Conservation (phyloP, 495 filamentous ascomycete species). For the Immersiella caudata region DNA sequence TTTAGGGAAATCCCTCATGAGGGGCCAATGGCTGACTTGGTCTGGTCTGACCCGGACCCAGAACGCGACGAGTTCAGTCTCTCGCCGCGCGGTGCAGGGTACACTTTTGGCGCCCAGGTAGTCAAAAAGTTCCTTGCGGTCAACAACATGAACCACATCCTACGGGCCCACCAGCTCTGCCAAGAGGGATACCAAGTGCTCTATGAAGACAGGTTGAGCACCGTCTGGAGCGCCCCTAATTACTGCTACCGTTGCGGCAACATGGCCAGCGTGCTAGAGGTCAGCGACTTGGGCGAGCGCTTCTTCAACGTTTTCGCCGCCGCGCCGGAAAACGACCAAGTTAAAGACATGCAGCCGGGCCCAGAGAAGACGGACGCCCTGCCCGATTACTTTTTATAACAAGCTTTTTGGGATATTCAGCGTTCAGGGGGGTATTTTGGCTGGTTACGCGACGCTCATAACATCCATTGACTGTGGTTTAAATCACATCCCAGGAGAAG, state of each 20-base stretch:
- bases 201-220: constrained; percentile 91
- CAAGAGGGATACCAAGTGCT: constrained; percentile 96
- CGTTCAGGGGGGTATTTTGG: neutral
- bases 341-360: constrained; percentile 77
- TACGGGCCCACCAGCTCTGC: constrained; percentile 95
- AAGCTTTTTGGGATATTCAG: neutral
- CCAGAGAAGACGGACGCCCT: constrained; percentile 49
- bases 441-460: neutral
- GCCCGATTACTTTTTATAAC: constrained; percentile 59
- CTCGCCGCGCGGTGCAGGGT: constrained; percentile 90
- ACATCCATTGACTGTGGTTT: neutral
- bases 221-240: constrained; percentile 96
- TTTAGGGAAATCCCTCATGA: constrained; percentile 98
- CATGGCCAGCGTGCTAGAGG: constrained; percentile 94
- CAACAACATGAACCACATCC: constrained; percentile 94
- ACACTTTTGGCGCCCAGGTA: constrained; percentile 95
- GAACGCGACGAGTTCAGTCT: constrained; percentile 96
- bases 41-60: constrained; percentile 96
- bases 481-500: neutral
- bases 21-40: constrained; percentile 98
- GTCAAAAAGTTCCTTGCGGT: constrained; percentile 97
- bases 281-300: constrained; percentile 85
- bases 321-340: constrained; percentile 90
- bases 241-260: constrained; percentile 98
- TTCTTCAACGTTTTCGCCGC: constrained; percentile 98